phyloP scores from a whole-genome alignment of 805 yeast species.

The Novakomyces olei region DNA sequence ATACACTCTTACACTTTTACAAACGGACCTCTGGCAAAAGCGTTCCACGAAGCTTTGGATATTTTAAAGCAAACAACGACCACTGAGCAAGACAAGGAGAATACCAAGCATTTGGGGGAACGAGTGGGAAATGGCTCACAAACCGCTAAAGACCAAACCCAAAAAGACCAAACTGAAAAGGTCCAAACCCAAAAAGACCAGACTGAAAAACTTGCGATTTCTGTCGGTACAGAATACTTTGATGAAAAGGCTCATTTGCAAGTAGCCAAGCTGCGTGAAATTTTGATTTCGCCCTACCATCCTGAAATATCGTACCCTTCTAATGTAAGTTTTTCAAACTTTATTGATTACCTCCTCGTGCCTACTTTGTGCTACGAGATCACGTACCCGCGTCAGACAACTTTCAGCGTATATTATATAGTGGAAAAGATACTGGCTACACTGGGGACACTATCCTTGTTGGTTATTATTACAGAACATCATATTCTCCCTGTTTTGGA shows the following conservation, averaged over 20 bases:
- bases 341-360: slow-evolving; percentile 4
- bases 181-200: too few species aligned
- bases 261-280: too few species aligned
- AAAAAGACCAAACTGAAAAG: too few species aligned
- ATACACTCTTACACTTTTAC: slow-evolving; percentile 4
- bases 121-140: too few species aligned
- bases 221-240: too few species aligned
- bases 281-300: too few species aligned
- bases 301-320: slow-evolving; percentile 3
- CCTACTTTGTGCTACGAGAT: slow-evolving; percentile 6
- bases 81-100: not conserved
- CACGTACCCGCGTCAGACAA: slow-evolving; percentile 3
- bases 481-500: slow-evolving; percentile 4
- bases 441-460: slow-evolving; percentile 1
- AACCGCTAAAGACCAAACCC: too few species aligned
- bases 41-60: not conserved
- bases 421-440: slow-evolving; percentile 1
- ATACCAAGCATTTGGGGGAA: too few species aligned
- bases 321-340: slow-evolving; percentile 2
- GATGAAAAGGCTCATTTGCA: too few species aligned
- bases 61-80: not conserved
- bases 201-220: too few species aligned
- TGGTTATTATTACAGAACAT: slow-evolving; percentile 2
- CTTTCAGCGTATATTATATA: slow-evolving; percentile 1
- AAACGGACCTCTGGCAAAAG: slow-evolving; percentile 3